Conservation (phyloP, 2,329 filamentous ascomycete species). For the Ceratocystiopsis minuta region DNA sequence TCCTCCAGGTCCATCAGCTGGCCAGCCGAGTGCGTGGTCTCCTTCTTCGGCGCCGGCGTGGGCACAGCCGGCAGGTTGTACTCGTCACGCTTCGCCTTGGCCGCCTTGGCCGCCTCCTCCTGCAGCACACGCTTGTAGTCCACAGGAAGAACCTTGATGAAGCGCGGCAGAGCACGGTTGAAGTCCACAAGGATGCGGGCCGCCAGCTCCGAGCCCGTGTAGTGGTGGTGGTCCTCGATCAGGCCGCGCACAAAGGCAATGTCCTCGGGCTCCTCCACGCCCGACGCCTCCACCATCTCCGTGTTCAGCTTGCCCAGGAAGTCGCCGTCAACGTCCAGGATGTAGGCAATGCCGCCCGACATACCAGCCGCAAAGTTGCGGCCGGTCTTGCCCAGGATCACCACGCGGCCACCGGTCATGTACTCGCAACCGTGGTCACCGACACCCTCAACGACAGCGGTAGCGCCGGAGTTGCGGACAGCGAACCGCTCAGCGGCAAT, state of each 20-base stretch:
- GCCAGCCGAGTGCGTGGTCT: slow-evolving; percentile 41
- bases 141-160: slow-evolving; percentile 82
- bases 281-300: slow-evolving; percentile 88
- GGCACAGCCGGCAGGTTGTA: slow-evolving; percentile 47
- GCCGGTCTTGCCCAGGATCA: slow-evolving; percentile 74
- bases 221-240: slow-evolving; percentile 94
- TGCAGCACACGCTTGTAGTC: slow-evolving; percentile 89
- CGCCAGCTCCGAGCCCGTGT: slow-evolving; percentile 88
- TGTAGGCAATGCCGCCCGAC: slow-evolving; percentile 93
- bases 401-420: slow-evolving; percentile 89
- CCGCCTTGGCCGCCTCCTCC: slow-evolving; percentile 73
- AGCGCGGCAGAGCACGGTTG: slow-evolving; percentile 72
- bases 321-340: slow-evolving; percentile 76
- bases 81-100: slow-evolving; percentile 66
- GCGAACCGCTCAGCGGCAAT: slow-evolving; percentile 92
- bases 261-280: slow-evolving; percentile 68
- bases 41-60: slow-evolving; percentile 31
- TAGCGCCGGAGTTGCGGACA: slow-evolving; percentile 89
- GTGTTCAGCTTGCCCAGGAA: slow-evolving; percentile 88
- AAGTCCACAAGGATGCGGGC: slow-evolving; percentile 92
- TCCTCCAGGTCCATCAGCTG: slow-evolving; percentile 76
- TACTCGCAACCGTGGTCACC: slow-evolving; percentile 97
- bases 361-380: slow-evolving; percentile 97
- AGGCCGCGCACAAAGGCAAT: slow-evolving; percentile 80
- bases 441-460: slow-evolving; percentile 87